Evolutionary conservation across 345 rosid genomes (phyloP), one percentile per base, ranked within the genome.

Genomic region (Pistacia integerrima): DNA sequence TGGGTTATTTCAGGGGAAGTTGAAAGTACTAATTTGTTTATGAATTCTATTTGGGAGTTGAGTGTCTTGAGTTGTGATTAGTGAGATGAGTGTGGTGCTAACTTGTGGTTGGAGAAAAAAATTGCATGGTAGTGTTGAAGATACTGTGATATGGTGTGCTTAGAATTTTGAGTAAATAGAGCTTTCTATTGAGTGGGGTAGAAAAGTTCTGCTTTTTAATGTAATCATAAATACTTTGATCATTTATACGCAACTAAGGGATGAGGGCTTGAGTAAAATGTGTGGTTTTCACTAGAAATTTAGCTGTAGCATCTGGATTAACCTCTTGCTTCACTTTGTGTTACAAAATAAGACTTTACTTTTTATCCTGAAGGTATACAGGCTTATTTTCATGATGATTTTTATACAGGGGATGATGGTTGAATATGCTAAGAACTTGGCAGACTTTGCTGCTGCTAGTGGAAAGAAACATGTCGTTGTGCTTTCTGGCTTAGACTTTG

Each of bases 401-500:
- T 65, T 14, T 17, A 35, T 70, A 74, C 86, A 92, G 97, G 99
- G 99, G 54, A 88, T 79, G 97, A 86, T 91, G 91, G 77, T 89
- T 68, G 91, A 89, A 54, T 91, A 88, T 85, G 94, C 97, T 46
- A 90, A 87, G 79, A 86, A 91, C 82, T 71, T 93, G 81, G 97
- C 97, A 6, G 79, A 92, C 70, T 93, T 89, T 88, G 97, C 97
- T 84, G 88, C 77, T 78, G 74, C 92, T 30, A 90, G 84, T 77
- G 92, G 97, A 79, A 96, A 86, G 85, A 88, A 91, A 77, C 89
- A 90, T 68, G 89, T 88, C 9, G 71, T 90, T 72, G 80, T 93
- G 70, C 90, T 96, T 60, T 93, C 98, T 13, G 84, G 94, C 87
- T 87, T 96, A 77, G 99, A 96, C 75, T 96, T 96, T 88, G 91